These are phyloP conservation scores for Salisapilia sapeloensis DNA, from an alignment of 352 stramenopile genomes.

Conservation along the genomic window DNA sequence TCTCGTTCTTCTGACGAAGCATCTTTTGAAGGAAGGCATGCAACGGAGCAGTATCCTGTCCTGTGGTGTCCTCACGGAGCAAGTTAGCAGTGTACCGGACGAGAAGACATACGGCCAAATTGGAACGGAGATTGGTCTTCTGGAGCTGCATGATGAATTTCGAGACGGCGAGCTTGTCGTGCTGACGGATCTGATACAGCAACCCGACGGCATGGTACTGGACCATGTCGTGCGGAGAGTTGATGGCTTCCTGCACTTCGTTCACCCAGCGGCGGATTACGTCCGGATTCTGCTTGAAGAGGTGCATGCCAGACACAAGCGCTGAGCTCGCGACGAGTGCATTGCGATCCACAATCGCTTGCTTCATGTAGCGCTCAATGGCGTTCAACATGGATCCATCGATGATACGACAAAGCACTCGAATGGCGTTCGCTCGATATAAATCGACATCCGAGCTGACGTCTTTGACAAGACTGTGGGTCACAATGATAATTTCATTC, in stretches of 20 bases:
- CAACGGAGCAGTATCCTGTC: slow-evolving; percentile 54
- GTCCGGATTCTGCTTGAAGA: slow-evolving; percentile 89
- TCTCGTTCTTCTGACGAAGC: slow-evolving; percentile 93
- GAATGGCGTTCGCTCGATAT: slow-evolving; percentile 97
- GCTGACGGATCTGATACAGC: slow-evolving; percentile 97
- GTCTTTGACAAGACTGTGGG: slow-evolving; percentile 97
- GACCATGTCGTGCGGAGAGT: slow-evolving; percentile 95
- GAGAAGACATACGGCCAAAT: slow-evolving; percentile 91
- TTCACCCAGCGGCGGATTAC: slow-evolving; percentile 93
- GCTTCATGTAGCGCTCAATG: slow-evolving; percentile 96
- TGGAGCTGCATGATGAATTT: slow-evolving; percentile 88
- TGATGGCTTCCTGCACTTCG: slow-evolving; percentile 94
- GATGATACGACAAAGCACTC: slow-evolving; percentile 93
- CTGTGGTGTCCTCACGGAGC: slow-evolving; percentile 76
- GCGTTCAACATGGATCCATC: slow-evolving; percentile 84
- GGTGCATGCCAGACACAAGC: slow-evolving; percentile 90
- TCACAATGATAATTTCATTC: slow-evolving; percentile 97
- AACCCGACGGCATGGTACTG: slow-evolving; percentile 98
- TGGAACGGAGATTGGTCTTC: slow-evolving; percentile 88
- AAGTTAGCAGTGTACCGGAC: slow-evolving; percentile 94
- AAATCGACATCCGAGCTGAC: slow-evolving; percentile 98
- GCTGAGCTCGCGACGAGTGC: slow-evolving; percentile 92
- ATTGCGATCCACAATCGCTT: slow-evolving; percentile 98
- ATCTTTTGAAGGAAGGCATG: slow-evolving; percentile 92
- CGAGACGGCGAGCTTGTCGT: slow-evolving; percentile 96